Conservation (phyloP, 73 alveolate genomes). For the Paramecium sonneborni region DNA sequence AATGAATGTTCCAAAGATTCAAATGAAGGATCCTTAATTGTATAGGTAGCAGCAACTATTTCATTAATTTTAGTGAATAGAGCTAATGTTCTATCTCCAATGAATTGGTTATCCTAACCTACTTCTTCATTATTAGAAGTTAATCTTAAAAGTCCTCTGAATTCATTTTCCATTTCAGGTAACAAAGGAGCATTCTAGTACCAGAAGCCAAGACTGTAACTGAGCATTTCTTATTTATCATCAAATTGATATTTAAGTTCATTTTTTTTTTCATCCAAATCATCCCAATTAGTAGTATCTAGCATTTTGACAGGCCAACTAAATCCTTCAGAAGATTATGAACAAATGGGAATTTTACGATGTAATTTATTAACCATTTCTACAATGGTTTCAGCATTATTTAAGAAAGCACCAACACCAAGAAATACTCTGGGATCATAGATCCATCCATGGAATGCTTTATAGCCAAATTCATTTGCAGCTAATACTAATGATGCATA, state of each 20-base stretch:
- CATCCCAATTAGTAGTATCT: constrained; percentile 18
- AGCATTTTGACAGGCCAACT: constrained; percentile 7
- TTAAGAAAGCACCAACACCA: neutral
- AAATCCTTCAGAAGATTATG: neutral
- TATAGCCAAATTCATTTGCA: constrained; percentile 37
- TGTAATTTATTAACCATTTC: constrained; percentile 10
- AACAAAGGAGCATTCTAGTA: constrained; percentile 21
- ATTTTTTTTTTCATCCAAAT: neutral
- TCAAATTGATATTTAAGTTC: neutral
- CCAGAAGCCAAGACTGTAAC: neutral
- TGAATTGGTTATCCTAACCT: neutral
- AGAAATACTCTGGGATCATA: constrained; percentile 40
- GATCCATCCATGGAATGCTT: constrained; percentile 39
- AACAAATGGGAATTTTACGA: neutral
- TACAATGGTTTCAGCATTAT: neutral
- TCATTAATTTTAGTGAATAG: neutral
- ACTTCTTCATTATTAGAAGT: neutral
- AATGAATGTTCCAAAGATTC: neutral
- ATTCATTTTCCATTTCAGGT: constrained; percentile 43
- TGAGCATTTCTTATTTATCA: constrained; percentile 15
- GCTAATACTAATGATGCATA: neutral
- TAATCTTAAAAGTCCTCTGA: constrained; percentile 6
- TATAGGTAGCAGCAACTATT: neutral
- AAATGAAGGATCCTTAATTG: constrained; percentile 36
- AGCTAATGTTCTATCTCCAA: neutral